Percentiles rank a stretch among this genome's conserved stretches.
Evolutionary conservation across 495 filamentous ascomycete genomes (phyloP).

Genomic region (Aspergillus coremiiformis): DNA sequence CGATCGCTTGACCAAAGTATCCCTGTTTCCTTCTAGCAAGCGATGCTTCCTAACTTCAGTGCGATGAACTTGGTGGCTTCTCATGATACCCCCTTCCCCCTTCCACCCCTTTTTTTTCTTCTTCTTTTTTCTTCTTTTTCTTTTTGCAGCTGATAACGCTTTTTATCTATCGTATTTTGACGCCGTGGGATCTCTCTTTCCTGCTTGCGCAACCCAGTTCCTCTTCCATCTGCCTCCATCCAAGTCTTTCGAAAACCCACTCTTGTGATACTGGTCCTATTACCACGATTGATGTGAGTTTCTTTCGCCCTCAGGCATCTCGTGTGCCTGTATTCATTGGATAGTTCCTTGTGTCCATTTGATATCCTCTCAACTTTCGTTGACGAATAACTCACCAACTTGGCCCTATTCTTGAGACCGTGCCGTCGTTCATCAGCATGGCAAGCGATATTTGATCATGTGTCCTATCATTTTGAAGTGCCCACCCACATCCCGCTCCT

Average conservation of each 20-base stretch:
- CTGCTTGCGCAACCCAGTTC: constrained; percentile 20
- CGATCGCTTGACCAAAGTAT: constrained; percentile 9
- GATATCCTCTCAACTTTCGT: constrained; percentile 12
- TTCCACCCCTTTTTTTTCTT: too few species aligned
- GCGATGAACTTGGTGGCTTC: constrained; percentile 9
- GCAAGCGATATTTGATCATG: constrained; percentile 15
- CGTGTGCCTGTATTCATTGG: constrained; percentile 10
- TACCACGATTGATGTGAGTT: constrained; percentile 35
- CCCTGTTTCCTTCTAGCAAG: constrained; percentile 3
- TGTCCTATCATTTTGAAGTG: constrained; percentile 13
- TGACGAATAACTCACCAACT: constrained; percentile 5
- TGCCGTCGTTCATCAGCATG: constrained; percentile 7
- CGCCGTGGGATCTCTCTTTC: constrained; percentile 15
- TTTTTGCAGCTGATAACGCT: constrained; percentile 10
- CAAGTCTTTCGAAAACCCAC: constrained; percentile 2
- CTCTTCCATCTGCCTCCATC: constrained; percentile 3
- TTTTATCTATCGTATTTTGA: constrained; percentile 8
- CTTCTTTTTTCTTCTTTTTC: too few species aligned
- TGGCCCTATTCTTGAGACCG: neutral
- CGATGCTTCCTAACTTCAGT: constrained; percentile 1
- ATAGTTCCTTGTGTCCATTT: constrained; percentile 9
- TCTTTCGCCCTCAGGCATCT: constrained; percentile 16
- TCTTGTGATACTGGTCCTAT: constrained; percentile 25
- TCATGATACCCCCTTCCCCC: constrained; percentile 21
- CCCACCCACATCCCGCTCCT: constrained; percentile 1